Base-by-base conservation (phyloP, 2,329 filamentous ascomycete species). In the Graphilbum fragrans region DNA sequence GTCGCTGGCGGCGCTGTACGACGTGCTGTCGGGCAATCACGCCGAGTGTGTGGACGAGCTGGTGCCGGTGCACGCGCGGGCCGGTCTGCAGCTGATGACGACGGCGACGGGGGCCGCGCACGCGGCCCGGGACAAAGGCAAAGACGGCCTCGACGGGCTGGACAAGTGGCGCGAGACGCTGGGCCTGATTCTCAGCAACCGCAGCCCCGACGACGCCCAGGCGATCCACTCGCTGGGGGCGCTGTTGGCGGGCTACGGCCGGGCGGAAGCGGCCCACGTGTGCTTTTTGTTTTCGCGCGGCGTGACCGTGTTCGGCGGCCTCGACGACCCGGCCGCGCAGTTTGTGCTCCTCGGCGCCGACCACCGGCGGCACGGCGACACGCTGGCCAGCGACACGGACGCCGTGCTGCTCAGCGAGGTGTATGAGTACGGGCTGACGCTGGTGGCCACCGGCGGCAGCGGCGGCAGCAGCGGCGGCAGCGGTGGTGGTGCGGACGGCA, bases 1-100 rank as follows among this genome's bases (percentile, higher is more conserved):
- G 58, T 85, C 90, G 2, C 69, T 98, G 36, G 88, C 90, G 23
- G 86, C 90, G 0, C 64, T 98, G 4, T 98, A 98, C 58, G 86
- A 94, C 55, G 80, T 96, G 1, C 80, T 98, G 46, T 92, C 88
- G 20, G 90, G 92, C 1, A 98, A 95, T 55, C 77, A 82, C 44
- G 88, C 95, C 49, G 92, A 98, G 52, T 93, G 87, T 49, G 80
- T 96, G 16, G 92, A 98, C 57, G 88, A 96, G 59, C 78, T 98
- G 42, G 92, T 98, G 1, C 88, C 92, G 5, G 81, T 82, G 3
- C 94, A 93, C 49, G 92, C 92, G 17, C 77, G 93, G 34, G 88
- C 90, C 45, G 92, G 92, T 2, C 77, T 95, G 50, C 86, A 94
- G 57, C 82, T 98, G 64, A 73, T 98, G 49, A 88, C 82, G 47